Evolutionary conservation across 371 early-diverging fungal species (phyloP).

Genomic region (Mortierella sp.): DNA sequence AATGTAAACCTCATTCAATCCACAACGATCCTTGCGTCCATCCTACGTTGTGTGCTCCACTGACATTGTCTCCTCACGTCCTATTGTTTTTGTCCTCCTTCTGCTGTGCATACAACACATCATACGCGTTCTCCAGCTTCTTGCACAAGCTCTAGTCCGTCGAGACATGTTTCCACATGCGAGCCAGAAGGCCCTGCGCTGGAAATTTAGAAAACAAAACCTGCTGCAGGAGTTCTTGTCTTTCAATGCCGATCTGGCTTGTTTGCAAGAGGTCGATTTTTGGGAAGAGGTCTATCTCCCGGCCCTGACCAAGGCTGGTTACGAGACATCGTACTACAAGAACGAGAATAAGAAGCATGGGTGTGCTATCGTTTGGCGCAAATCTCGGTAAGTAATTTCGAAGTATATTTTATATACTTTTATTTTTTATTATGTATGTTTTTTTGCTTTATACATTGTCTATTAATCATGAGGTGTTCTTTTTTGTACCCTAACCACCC

Average conservation of each 20-base stretch:
- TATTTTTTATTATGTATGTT: background rate
- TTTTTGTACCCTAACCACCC: too few species aligned
- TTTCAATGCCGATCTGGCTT: conserved; percentile 64
- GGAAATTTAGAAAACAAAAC: conserved; percentile 51
- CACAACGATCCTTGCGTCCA: background rate
- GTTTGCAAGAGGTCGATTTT: conserved; percentile 63
- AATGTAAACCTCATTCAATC: conserved; percentile 26
- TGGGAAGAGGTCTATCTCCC: conserved; percentile 53
- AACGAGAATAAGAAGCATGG: conserved; percentile 52
- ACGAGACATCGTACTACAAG: conserved; percentile 40
- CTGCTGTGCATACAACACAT: background rate
- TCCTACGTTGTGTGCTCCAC: background rate
- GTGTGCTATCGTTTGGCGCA: conserved; percentile 52
- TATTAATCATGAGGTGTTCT: too few species aligned
- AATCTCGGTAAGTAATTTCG: conserved; percentile 22
- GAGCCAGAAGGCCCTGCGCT: conserved; percentile 52
- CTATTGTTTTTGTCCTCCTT: background rate
- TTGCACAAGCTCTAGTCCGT: conserved; percentile 66
- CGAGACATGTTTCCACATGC: conserved; percentile 67
- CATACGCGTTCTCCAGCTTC: conserved; percentile 44
- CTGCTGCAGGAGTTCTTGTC: conserved; percentile 60
- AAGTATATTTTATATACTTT: background rate
- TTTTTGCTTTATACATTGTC: background rate
- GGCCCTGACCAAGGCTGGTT: conserved; percentile 46
- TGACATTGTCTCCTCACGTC: background rate